Evolutionary conservation across 73 alveolate species (phyloP).

Genomic region (Tetrahymena elliotti): DNA sequence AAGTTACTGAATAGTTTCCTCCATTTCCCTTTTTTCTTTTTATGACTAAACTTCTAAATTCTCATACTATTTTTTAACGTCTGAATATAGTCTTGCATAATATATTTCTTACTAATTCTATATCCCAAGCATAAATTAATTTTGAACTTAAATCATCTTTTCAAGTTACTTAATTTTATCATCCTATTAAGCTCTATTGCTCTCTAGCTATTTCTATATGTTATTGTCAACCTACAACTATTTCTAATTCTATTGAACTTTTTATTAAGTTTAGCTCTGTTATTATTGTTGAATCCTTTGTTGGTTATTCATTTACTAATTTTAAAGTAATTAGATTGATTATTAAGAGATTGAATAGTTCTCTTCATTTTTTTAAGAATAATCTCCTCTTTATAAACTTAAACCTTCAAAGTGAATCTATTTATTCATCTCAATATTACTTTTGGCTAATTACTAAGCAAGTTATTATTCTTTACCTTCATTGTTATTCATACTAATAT

Average conservation of each 20-base stretch:
- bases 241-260: neutral
- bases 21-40: neutral
- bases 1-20: neutral
- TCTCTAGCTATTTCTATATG: neutral
- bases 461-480: neutral
- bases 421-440: neutral
- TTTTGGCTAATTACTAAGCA: too few relatives aligned
- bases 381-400: neutral
- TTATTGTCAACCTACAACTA: neutral
- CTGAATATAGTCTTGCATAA: neutral
- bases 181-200: neutral
- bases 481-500: neutral
- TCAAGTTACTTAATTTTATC: neutral
- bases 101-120: neutral
- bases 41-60: neutral
- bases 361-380: neutral
- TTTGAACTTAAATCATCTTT: neutral
- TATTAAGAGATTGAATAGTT: neutral
- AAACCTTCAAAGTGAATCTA: neutral
- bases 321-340: neutral
- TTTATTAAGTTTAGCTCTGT: neutral
- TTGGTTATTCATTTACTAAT: neutral
- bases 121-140: neutral
- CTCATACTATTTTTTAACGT: neutral
- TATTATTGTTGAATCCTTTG: neutral